phyloP scores from a whole-genome alignment of 140 eudicot species.

The Artemisia princeps region DNA sequence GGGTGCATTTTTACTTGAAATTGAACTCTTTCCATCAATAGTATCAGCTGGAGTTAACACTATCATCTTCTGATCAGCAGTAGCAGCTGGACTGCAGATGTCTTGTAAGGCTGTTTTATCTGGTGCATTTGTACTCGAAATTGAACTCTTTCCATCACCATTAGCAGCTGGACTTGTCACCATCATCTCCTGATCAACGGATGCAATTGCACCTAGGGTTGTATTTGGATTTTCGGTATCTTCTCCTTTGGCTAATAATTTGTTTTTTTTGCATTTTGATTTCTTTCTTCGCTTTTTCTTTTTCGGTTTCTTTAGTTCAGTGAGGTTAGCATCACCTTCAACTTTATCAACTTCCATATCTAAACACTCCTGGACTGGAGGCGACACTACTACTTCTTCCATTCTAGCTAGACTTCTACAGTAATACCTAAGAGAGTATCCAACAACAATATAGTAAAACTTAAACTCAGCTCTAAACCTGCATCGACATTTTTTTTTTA shows the following conservation, averaged over 20 bases:
- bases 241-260: background rate
- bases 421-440: slow-evolving; percentile 9
- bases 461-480: no score
- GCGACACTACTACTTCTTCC: slow-evolving; percentile 16
- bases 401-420: slow-evolving; percentile 10
- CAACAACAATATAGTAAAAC: background rate
- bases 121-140: background rate
- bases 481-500: no score
- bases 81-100: no score
- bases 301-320: background rate
- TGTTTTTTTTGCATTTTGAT: background rate
- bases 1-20: no score
- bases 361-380: slow-evolving; percentile 20
- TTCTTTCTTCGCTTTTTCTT: background rate
- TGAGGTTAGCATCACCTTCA: slow-evolving; percentile 15
- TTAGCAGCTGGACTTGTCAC: background rate
- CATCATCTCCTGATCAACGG: background rate
- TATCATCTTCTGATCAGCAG: no score
- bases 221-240: background rate
- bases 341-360: slow-evolving; percentile 8
- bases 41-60: no score
- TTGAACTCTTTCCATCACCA: background rate
- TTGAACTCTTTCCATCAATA: no score
- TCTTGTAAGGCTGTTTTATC: background rate
- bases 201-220: background rate